Evolutionary conservation across 768 basidiomycete genomes (phyloP).

Genomic region (Sarcodon sp.): DNA sequence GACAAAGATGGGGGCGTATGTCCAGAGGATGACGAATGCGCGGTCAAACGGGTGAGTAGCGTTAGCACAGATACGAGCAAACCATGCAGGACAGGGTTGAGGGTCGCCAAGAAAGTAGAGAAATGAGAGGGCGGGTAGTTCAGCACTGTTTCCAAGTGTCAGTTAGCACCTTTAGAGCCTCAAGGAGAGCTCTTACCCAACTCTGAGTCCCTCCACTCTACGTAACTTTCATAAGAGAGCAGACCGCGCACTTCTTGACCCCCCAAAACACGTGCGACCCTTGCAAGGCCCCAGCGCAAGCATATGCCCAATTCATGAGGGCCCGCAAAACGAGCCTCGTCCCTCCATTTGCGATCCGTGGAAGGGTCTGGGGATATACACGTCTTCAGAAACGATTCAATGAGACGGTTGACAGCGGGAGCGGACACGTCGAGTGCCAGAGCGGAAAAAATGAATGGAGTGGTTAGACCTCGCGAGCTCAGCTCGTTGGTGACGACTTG

Average conservation of each 20-base stretch:
- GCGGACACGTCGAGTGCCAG: conserved; percentile 78
- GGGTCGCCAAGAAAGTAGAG: conserved; percentile 43
- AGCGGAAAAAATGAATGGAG: conserved; percentile 85
- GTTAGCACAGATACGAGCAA: conserved; percentile 61
- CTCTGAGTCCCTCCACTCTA: conserved; percentile 74
- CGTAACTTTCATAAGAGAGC: conserved; percentile 75
- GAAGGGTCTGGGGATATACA: conserved; percentile 24
- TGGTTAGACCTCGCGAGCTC: conserved; percentile 58
- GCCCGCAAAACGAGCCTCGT: conserved; percentile 75
- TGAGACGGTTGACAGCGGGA: conserved; percentile 61
- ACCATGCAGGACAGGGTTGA: conserved; percentile 40
- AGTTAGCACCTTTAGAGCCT: conserved; percentile 3
- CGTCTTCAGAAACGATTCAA: conserved; percentile 68
- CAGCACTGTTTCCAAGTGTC: conserved; percentile 25
- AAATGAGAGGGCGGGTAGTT: conserved; percentile 68
- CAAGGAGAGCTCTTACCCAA: conserved; percentile 38
- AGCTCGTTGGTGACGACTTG: conserved; percentile 59
- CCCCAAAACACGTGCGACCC: conserved; percentile 58
- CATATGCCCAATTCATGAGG: conserved; percentile 87
- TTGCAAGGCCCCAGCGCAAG: conserved; percentile 83
- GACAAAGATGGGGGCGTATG: conserved; percentile 88
- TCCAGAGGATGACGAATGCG: conserved; percentile 75
- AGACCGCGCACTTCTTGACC: conserved; percentile 74
- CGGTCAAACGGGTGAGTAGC: conserved; percentile 73
- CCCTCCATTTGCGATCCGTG: conserved; percentile 50